These are phyloP conservation scores for Pseudonitzschia pungens DNA, from an alignment of 108 stramenopile species.

Conservation along the genomic window DNA sequence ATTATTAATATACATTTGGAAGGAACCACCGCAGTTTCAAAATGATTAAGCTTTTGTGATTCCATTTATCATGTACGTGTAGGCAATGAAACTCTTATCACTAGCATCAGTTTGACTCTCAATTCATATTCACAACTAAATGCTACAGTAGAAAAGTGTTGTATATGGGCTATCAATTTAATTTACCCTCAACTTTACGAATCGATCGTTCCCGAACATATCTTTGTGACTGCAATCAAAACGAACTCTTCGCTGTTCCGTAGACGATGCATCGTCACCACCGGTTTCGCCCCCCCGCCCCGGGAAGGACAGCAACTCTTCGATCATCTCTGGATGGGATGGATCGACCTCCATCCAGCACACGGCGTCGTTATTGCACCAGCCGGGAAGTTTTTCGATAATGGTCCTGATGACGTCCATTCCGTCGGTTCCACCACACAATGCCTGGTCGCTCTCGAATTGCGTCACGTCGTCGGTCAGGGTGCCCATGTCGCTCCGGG, in stretches of 20 bases:
- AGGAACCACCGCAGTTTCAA: too few species aligned
- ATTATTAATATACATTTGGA: too few species aligned
- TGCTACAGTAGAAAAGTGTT: too few species aligned
- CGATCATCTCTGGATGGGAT: slow-evolving; percentile 65
- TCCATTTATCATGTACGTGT: too few species aligned
- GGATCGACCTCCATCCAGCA: slow-evolving; percentile 92
- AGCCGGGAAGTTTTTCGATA: slow-evolving; percentile 53
- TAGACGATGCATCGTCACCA: background rate
- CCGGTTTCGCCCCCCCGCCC: slow-evolving; percentile 1
- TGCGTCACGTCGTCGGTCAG: slow-evolving; percentile 65
- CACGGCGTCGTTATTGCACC: slow-evolving; percentile 39
- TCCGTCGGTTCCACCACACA: slow-evolving; percentile 89
- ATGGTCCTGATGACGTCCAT: slow-evolving; percentile 86
- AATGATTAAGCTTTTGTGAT: too few species aligned
- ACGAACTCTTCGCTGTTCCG: slow-evolving; percentile 6
- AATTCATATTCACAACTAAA: background rate
- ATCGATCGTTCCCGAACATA: slow-evolving; percentile 75
- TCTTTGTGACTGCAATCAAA: slow-evolving; percentile 47
- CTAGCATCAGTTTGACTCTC: too few species aligned
- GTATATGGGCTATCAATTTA: background rate
- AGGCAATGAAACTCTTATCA: too few species aligned
- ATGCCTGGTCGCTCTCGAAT: slow-evolving; percentile 78
- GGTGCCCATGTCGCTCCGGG: slow-evolving; percentile 63
- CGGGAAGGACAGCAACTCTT: slow-evolving; percentile 28
- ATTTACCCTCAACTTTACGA: slow-evolving; percentile 55